Conservation (phyloP, 2,329 filamentous ascomycete genomes). For the Bipolaris bicolor region DNA sequence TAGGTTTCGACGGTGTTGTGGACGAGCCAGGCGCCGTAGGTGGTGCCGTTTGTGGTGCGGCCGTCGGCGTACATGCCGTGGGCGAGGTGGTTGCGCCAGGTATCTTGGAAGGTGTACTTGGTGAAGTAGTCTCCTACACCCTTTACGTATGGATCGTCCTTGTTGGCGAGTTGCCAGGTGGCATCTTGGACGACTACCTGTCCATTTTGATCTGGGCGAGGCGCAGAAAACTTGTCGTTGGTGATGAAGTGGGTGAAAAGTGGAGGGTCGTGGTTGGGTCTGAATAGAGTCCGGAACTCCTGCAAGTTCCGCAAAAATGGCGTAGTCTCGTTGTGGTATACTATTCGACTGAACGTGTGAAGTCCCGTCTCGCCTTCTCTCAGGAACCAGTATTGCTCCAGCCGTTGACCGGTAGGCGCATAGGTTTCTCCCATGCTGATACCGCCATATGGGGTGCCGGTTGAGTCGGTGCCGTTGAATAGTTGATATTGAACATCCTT, state of each 20-base stretch:
- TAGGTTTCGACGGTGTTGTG: slow-evolving; percentile 70
- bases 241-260: slow-evolving; percentile 69
- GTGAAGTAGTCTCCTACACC: slow-evolving; percentile 68
- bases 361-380: slow-evolving; percentile 67
- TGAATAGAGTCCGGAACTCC: slow-evolving; percentile 67
- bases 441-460: slow-evolving; percentile 61
- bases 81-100: slow-evolving; percentile 64
- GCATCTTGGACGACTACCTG: slow-evolving; percentile 65
- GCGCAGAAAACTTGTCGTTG: slow-evolving; percentile 60
- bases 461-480: slow-evolving; percentile 59
- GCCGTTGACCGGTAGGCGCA: slow-evolving; percentile 61
- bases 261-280: slow-evolving; percentile 58
- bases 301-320: slow-evolving; percentile 65
- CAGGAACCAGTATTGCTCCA: slow-evolving; percentile 71
- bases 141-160: slow-evolving; percentile 61
- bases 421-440: slow-evolving; percentile 67
- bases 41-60: slow-evolving; percentile 57
- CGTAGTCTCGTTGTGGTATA: slow-evolving; percentile 64
- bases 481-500: slow-evolving; percentile 55
- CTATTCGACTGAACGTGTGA: slow-evolving; percentile 65
- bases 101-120: slow-evolving; percentile 68
- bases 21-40: slow-evolving; percentile 67
- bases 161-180: slow-evolving; percentile 65
- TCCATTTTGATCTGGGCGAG: slow-evolving; percentile 55
- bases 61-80: slow-evolving; percentile 64